Conservation (phyloP, 2,329 filamentous ascomycete genomes). For the Byssoonygena ceratinophila region DNA sequence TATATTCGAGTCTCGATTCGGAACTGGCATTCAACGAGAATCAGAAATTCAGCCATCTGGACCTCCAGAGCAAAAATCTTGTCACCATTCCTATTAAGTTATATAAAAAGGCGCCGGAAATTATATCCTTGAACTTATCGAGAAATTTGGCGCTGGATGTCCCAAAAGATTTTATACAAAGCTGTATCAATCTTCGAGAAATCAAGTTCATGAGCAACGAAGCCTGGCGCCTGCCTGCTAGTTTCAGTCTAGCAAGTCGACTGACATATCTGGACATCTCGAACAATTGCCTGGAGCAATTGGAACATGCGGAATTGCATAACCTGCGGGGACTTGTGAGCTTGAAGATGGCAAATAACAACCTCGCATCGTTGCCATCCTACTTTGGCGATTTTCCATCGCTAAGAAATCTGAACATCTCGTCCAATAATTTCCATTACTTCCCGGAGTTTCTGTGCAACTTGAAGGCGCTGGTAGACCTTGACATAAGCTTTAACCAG, state of each 20-base stretch:
- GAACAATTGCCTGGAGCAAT: constrained; percentile 79
- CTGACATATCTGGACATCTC: constrained; percentile 88
- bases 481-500: constrained; percentile 94
- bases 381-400: constrained; percentile 74
- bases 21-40: constrained; percentile 73
- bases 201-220: constrained; percentile 96
- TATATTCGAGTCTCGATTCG: constrained; percentile 58
- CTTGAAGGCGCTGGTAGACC: constrained; percentile 71
- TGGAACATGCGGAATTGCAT: constrained; percentile 75
- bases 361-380: constrained; percentile 62
- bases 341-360: constrained; percentile 88
- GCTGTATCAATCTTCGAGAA: constrained; percentile 80
- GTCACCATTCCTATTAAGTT: constrained; percentile 90
- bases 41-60: constrained; percentile 88
- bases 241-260: constrained; percentile 66
- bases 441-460: constrained; percentile 81
- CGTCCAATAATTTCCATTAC: constrained; percentile 77
- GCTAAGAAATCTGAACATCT: constrained; percentile 76
- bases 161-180: constrained; percentile 90
- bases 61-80: constrained; percentile 78
- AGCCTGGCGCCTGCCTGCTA: constrained; percentile 71
- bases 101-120: constrained; percentile 83
- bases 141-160: constrained; percentile 85
- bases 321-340: constrained; percentile 68
- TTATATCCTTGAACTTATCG: constrained; percentile 88